Evolutionary conservation across 768 basidiomycete genomes (phyloP).

Genomic region (Naganishia vishniacii): DNA sequence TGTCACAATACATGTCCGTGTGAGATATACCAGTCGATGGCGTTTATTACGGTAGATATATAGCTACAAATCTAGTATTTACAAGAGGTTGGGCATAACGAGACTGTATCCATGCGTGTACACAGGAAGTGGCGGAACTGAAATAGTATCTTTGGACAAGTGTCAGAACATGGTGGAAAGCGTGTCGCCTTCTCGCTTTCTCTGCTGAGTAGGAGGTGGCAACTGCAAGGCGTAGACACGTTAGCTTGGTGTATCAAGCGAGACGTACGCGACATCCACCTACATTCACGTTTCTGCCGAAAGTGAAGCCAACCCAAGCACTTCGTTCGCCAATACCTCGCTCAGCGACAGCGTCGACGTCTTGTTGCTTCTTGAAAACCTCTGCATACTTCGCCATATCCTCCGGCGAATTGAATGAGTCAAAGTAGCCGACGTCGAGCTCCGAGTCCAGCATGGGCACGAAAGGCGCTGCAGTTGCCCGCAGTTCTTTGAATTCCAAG

Average conservation of each 20-base stretch:
- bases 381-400: slow-evolving; percentile 99
- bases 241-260: background rate
- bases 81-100: background rate
- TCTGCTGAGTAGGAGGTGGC: slow-evolving; percentile 29
- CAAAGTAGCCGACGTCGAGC: slow-evolving; percentile 85
- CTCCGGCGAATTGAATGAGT: slow-evolving; percentile 50
- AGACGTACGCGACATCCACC: slow-evolving; percentile 10
- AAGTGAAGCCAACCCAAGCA: slow-evolving; percentile 50
- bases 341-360: slow-evolving; percentile 86
- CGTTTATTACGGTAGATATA: slow-evolving; percentile 2
- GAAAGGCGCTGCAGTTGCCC: slow-evolving; percentile 74
- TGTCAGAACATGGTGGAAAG: slow-evolving; percentile 48
- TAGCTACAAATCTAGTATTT: slow-evolving; percentile 15
- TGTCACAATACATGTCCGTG: slow-evolving; percentile 29
- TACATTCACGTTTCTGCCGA: slow-evolving; percentile 45
- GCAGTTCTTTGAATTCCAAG: slow-evolving; percentile 72
- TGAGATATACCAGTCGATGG: background rate
- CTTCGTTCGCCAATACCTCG: slow-evolving; percentile 54
- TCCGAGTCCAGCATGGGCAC: slow-evolving; percentile 92
- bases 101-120: slow-evolving; percentile 14
- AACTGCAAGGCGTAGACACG: slow-evolving; percentile 27
- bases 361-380: slow-evolving; percentile 91
- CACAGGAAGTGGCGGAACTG: too few relatives aligned
- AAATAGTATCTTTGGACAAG: too few relatives aligned
- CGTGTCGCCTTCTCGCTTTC: slow-evolving; percentile 48